Conservation (phyloP, 768 basidiomycete species). For the Mycena rosella region DNA sequence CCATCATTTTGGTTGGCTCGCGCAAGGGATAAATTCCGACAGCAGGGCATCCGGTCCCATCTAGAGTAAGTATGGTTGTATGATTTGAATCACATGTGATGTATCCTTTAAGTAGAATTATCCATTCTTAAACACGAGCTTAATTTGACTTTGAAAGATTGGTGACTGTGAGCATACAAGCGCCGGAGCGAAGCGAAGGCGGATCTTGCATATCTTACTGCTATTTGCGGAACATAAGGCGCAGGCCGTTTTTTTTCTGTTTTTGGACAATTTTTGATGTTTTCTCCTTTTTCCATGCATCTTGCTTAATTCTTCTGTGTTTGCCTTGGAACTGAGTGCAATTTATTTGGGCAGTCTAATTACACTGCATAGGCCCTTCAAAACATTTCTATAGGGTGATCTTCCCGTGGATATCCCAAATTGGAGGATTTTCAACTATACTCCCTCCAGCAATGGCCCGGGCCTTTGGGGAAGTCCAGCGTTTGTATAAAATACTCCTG, state of each 20-base stretch:
- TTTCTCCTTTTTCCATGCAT: background rate
- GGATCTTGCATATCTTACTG: no score
- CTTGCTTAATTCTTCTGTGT: background rate
- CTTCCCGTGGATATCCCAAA: background rate
- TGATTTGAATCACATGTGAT: no score
- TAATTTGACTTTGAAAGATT: no score
- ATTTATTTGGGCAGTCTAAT: background rate
- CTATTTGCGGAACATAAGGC: conserved; percentile 8
- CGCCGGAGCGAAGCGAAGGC: no score
- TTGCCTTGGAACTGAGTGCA: background rate
- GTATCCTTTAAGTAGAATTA: no score
- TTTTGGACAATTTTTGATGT: conserved; percentile 5
- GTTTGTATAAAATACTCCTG: background rate
- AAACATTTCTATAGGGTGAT: background rate
- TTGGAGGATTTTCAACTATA: background rate
- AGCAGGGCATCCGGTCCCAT: no score
- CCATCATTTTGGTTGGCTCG: no score
- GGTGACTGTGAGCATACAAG: no score
- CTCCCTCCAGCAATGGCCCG: background rate
- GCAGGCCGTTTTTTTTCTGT: background rate
- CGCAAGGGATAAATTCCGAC: no score
- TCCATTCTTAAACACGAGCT: no score
- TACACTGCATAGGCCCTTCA: background rate
- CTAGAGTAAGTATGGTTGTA: no score
- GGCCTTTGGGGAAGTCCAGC: background rate